A percentile compares a stretch with the other conserved stretches of the same genome.
Conservation (phyloP, 768 basidiomycete genomes). For the Pleurotus tuber-regium region DNA sequence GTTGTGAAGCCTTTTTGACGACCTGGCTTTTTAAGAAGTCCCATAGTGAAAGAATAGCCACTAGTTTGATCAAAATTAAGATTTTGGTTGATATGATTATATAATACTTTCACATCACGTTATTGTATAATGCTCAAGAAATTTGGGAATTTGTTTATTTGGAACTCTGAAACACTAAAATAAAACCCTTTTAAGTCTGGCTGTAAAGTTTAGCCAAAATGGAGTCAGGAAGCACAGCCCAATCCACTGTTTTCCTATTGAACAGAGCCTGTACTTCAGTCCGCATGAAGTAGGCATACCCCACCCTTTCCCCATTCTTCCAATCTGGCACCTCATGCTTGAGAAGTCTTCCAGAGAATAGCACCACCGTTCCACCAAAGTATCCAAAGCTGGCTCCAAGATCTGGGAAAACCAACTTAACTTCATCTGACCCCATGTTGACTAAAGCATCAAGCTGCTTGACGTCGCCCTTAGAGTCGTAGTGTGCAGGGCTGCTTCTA, state of each 20-base stretch:
- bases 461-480: background rate
- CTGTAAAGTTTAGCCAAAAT: background rate
- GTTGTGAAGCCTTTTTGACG: background rate
- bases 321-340: background rate
- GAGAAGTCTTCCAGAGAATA: conserved; percentile 1
- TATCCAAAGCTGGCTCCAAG: background rate
- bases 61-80: no score
- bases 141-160: no score
- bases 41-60: no score
- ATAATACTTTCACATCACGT: no score
- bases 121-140: no score
- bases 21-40: background rate
- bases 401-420: background rate
- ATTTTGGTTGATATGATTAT: no score
- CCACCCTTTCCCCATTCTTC: background rate
- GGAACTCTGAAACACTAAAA: no score
- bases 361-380: background rate
- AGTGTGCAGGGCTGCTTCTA: background rate
- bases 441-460: background rate
- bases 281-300: conserved; percentile 1
- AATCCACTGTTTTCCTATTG: background rate
- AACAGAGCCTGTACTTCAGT: background rate
- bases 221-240: background rate
- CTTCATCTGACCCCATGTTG: background rate
- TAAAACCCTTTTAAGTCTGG: background rate